Evolutionary conservation across 2,329 filamentous ascomycete species (phyloP).

Genomic region (Madurella mycetomatis): DNA sequence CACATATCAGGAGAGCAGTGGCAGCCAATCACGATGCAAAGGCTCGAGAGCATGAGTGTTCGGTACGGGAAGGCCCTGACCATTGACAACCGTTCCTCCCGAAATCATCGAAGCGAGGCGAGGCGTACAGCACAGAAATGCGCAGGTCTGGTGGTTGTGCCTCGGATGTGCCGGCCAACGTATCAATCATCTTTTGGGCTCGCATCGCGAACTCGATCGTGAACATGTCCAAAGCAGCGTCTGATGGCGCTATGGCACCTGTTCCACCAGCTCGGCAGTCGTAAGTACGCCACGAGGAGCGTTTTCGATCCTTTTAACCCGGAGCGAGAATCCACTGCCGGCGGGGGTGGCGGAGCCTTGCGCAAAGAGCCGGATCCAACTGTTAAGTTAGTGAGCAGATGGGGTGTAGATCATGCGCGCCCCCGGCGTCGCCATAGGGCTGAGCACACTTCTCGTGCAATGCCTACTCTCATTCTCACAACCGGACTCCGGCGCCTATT

Average conservation of each 20-base stretch:
- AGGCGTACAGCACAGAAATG: not conserved
- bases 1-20: conserved; percentile 10
- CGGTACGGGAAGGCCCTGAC: no score
- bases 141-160: no score
- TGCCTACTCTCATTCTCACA: not conserved
- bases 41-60: conserved; percentile 4
- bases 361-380: not conserved
- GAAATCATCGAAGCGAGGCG: no score
- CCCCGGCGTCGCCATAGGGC: conserved; percentile 8
- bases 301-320: not conserved
- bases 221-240: no score
- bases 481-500: no score
- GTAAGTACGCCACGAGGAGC: not conserved
- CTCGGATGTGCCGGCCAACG: no score
- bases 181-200: no score
- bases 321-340: not conserved
- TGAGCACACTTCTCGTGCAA: not conserved
- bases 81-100: no score
- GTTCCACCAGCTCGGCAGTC: no score
- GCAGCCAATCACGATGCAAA: conserved; percentile 17
- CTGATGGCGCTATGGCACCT: no score
- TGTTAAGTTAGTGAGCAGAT: not conserved
- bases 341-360: conserved; percentile 17
- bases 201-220: no score
- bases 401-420: not conserved